These are phyloP conservation scores for Lichtheimia corymbifera DNA, from an alignment of 371 early-diverging fungal genomes.

Conservation along the genomic window DNA sequence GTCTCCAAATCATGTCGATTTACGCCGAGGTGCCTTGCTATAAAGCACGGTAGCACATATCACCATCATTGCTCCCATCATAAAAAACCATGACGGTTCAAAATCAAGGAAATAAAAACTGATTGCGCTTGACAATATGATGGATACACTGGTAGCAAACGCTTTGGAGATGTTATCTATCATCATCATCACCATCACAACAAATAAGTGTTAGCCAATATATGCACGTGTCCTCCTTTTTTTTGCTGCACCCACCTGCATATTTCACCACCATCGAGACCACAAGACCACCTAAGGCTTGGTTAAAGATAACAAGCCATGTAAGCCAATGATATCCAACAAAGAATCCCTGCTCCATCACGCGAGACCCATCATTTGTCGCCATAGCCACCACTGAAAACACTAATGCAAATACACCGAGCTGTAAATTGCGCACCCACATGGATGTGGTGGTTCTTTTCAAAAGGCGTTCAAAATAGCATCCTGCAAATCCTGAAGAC, in stretches of 20 bases:
- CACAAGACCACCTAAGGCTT: slow-evolving; percentile 83
- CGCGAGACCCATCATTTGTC: slow-evolving; percentile 60
- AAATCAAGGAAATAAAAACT: slow-evolving; percentile 74
- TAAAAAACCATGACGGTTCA: slow-evolving; percentile 65
- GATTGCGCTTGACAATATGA: slow-evolving; percentile 72
- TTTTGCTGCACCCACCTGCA: slow-evolving; percentile 36
- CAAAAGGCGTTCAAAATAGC: slow-evolving; percentile 73
- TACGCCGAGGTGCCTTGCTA: slow-evolving; percentile 24
- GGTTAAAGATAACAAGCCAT: slow-evolving; percentile 73
- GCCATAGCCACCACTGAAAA: slow-evolving; percentile 68
- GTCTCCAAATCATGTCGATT: background rate
- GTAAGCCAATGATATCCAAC: slow-evolving; percentile 77
- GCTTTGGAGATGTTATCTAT: slow-evolving; percentile 86
- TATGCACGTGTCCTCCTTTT: background rate
- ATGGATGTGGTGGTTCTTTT: slow-evolving; percentile 59
- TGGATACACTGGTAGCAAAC: slow-evolving; percentile 78
- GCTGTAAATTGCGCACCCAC: slow-evolving; percentile 83
- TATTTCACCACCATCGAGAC: slow-evolving; percentile 89
- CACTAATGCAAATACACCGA: slow-evolving; percentile 62
- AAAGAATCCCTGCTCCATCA: slow-evolving; percentile 71
- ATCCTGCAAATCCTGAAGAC: slow-evolving; percentile 72
- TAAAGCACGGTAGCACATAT: slow-evolving; percentile 66
- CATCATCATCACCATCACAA: background rate
- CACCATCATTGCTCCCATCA: slow-evolving; percentile 68
- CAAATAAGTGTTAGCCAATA: background rate